Base-by-base conservation (phyloP, 768 basidiomycete genomes). In the Tricholoma furcatifolium region DNA sequence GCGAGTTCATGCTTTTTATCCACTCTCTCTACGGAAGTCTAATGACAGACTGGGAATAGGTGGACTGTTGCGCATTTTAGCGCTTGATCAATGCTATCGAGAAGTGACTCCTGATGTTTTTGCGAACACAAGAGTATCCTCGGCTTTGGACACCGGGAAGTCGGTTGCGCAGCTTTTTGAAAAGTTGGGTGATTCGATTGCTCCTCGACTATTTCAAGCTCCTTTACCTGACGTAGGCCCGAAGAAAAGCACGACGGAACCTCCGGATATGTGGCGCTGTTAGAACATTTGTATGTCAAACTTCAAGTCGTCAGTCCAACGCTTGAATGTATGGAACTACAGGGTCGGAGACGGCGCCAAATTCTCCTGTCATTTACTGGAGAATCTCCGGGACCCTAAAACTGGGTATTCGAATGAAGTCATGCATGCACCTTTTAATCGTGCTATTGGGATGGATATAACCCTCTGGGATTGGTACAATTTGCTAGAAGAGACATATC, bases 81-180 rank as follows among this genome's bases (percentile, higher is more conserved):
- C 71, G 1, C 66, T 54, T 23, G 64, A 69, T 47, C 71, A 74
- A 27, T 64, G 69, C 32, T 76, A 70, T 50, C 62, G 62, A 8
- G 75, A 76, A 60, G 57, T 73, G 1, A 51, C 39, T 12, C 68
- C 70, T 1, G 67, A 74, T 55, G 68, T 72, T 0, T 74, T 70
- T 48, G 55, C 68, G 3, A 66, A 71, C 58, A 74, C 67, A 9
- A 67, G 71, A 8, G 62, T 75, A 36, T 70, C 69, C 1, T 62
- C 61, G 8, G 42, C 65, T 21, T 47, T 73, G 15, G 68, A 70
- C 45, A 70, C 62, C 2, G 60, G 61, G 6, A 72, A 71, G 51
- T 55, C 62, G 1, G 60, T 65, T 6, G 52, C 56, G 17, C 67
- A 70, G 1, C 43, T 73, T 4, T 41, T 63, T 9, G 50, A 56